These are phyloP conservation scores for Trametopsis cervina DNA, from an alignment of 768 basidiomycete genomes.

Conservation along the genomic window DNA sequence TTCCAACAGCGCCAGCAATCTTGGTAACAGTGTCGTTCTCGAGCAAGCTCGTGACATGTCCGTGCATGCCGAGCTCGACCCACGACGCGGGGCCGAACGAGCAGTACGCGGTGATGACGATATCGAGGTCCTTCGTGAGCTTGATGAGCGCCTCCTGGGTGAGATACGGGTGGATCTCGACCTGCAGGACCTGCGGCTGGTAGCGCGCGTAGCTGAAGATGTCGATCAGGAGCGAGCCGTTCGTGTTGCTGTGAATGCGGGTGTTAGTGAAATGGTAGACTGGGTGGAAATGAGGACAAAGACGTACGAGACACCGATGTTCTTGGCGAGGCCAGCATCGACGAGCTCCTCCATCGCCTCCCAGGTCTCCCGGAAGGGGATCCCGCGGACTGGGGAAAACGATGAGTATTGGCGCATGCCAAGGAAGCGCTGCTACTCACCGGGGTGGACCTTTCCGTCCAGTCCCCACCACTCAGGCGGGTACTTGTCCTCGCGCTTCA, in stretches of 20 bases:
- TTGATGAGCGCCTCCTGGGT: conserved; percentile 40
- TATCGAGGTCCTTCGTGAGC: conserved; percentile 35
- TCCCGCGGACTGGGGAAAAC: conserved; percentile 33
- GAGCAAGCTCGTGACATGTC: conserved; percentile 45
- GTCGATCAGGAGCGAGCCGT: conserved; percentile 66
- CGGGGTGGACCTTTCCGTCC: conserved; percentile 59
- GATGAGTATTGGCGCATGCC: neutral
- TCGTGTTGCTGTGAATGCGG: conserved; percentile 55
- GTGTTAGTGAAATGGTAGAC: neutral
- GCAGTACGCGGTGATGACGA: conserved; percentile 50
- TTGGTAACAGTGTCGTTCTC: conserved; percentile 36
- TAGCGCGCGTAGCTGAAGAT: conserved; percentile 71
- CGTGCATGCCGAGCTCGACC: conserved; percentile 59
- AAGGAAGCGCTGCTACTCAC: conserved; percentile 30
- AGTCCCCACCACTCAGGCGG: conserved; percentile 81
- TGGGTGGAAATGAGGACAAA: neutral
- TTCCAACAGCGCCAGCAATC: conserved; percentile 44
- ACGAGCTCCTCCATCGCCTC: conserved; percentile 73
- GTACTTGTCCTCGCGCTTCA: conserved; percentile 68
- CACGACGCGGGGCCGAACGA: conserved; percentile 50
- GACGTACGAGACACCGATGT: conserved; percentile 69
- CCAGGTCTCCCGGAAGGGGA: conserved; percentile 81
- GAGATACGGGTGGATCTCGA: conserved; percentile 54
- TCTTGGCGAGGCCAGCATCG: conserved; percentile 61
- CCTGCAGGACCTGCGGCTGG: conserved; percentile 49